Evolutionary conservation across 1,284 basidiomycete genomes (phyloP).

Genomic region (Puccinia novopanici): DNA sequence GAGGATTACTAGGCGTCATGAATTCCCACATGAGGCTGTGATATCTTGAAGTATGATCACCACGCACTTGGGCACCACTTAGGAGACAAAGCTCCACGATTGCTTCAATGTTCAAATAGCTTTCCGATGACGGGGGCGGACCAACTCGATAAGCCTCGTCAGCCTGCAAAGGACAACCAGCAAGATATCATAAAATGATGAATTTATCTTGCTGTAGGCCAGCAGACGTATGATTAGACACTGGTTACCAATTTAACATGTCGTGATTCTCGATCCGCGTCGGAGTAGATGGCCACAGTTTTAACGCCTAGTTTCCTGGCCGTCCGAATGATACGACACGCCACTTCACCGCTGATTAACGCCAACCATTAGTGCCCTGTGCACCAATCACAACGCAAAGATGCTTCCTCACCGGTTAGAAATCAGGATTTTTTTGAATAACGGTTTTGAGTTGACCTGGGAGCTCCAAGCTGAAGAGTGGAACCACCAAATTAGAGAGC

Average conservation of each 20-base stretch:
- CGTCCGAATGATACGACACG: slow-evolving; percentile 85
- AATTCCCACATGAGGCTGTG: background rate
- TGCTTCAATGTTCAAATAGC: slow-evolving; percentile 84
- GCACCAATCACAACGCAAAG: background rate
- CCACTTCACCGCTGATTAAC: slow-evolving; percentile 78
- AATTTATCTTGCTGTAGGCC: background rate
- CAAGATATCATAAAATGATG: background rate
- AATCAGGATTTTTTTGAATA: slow-evolving; percentile 45
- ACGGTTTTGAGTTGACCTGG: slow-evolving; percentile 24
- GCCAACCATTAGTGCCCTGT: background rate
- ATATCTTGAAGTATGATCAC: slow-evolving; percentile 35
- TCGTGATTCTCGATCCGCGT: slow-evolving; percentile 74
- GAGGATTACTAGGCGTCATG: background rate
- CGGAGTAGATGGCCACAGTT: slow-evolving; percentile 86
- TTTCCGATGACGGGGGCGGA: slow-evolving; percentile 79
- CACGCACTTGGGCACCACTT: slow-evolving; percentile 75
- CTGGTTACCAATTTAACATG: slow-evolving; percentile 66
- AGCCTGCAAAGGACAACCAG: slow-evolving; percentile 64
- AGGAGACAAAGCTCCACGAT: slow-evolving; percentile 77
- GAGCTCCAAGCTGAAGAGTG: slow-evolving; percentile 15
- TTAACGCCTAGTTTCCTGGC: slow-evolving; percentile 82
- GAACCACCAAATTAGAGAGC: background rate
- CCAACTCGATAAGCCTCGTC: slow-evolving; percentile 94
- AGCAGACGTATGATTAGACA: too few relatives aligned
- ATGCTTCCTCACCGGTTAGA: slow-evolving; percentile 36